A percentile compares a stretch with the other conserved stretches of the same genome.
Evolutionary conservation across 208 protist species (phyloP).

Genomic region (Trypanosoma avium): DNA sequence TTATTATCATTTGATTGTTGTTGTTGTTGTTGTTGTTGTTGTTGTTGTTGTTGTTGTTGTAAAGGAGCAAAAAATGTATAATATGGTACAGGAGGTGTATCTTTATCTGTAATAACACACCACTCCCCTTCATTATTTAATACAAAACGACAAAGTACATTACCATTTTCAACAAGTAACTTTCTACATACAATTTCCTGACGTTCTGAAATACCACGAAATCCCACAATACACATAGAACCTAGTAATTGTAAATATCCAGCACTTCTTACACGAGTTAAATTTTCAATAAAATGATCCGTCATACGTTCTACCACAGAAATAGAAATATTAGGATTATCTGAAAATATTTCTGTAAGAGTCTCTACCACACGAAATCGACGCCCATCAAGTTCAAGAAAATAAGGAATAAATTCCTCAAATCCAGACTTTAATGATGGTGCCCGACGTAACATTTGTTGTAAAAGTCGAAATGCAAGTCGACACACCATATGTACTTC

Average conservation of each 20-base stretch:
- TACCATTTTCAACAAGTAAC: conserved; percentile 59
- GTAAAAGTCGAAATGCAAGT: conserved; percentile 60
- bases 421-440: conserved; percentile 40
- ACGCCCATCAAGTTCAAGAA: conserved; percentile 49
- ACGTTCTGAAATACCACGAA: conserved; percentile 44
- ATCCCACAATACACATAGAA: conserved; percentile 51
- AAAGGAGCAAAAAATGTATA: conserved; percentile 43
- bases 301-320: conserved; percentile 37
- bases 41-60: not conserved
- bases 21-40: not conserved
- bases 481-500: conserved; percentile 63
- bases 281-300: conserved; percentile 42
- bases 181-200: conserved; percentile 59
- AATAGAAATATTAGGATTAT: conserved; percentile 47
- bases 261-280: conserved; percentile 29
- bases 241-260: conserved; percentile 58
- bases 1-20: too few species aligned
- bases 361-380: conserved; percentile 56
- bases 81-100: conserved; percentile 18
- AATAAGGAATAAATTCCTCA: conserved; percentile 51
- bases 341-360: conserved; percentile 65
- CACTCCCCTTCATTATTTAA: conserved; percentile 23
- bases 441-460: conserved; percentile 46
- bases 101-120: conserved; percentile 10
- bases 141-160: conserved; percentile 41